phyloP scores from a whole-genome alignment of 2,329 filamentous ascomycete genomes.

The Diaporthe caulivora region DNA sequence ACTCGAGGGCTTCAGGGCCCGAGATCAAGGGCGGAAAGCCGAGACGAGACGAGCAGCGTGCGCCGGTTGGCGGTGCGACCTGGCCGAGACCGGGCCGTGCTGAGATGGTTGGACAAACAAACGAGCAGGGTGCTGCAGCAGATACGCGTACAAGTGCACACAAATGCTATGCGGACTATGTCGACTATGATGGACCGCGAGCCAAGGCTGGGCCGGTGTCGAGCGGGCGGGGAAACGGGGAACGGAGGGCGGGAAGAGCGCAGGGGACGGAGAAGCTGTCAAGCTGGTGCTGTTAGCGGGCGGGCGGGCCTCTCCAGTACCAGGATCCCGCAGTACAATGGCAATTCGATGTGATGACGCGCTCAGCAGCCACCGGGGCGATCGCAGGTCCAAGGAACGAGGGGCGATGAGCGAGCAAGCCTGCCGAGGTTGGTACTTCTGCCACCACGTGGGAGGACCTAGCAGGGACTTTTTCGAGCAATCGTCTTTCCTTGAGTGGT shows the following conservation, averaged over 20 bases:
- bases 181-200: too few species aligned
- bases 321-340: conserved; percentile 1
- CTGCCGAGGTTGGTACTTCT: conserved; percentile 14
- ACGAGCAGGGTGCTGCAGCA: neutral
- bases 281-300: too few species aligned
- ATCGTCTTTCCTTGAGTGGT: neutral
- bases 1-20: neutral
- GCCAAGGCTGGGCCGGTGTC: neutral
- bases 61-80: neutral
- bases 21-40: neutral
- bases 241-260: conserved; percentile 3
- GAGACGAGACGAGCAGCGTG: neutral
- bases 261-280: conserved; percentile 18
- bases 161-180: too few species aligned
- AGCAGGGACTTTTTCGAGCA: neutral
- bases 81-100: conserved; percentile 4
- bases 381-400: too few species aligned
- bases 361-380: neutral
- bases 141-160: too few species aligned
- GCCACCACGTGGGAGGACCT: conserved; percentile 5
- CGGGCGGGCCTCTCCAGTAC: conserved; percentile 4
- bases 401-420: neutral
- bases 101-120: conserved; percentile 2
- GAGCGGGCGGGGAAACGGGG: neutral
- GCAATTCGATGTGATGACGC: conserved; percentile 3